phyloP scores from a whole-genome alignment of 495 filamentous ascomycete genomes.

The Stereocaulon alpinum region DNA sequence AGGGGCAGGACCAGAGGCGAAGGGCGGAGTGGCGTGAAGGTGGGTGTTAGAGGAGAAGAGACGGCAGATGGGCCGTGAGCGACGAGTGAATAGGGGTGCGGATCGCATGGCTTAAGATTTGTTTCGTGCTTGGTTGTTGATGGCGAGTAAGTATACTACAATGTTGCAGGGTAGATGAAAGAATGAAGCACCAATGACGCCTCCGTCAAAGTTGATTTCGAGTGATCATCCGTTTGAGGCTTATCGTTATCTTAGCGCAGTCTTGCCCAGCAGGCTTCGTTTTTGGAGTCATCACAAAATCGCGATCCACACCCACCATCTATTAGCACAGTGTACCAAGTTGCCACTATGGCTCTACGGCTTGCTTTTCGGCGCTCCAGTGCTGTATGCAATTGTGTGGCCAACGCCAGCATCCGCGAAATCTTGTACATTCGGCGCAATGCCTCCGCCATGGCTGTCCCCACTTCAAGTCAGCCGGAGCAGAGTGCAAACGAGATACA shows the following conservation, averaged over 20 bases:
- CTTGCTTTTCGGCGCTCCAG: not conserved
- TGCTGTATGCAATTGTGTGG: not conserved
- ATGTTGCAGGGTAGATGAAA: not conserved
- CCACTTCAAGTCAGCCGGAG: constrained; percentile 18
- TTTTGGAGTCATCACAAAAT: no score
- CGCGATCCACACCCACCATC: no score
- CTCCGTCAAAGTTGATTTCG: not conserved
- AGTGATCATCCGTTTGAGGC: no score
- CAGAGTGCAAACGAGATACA: constrained; percentile 9
- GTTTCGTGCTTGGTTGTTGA: no score
- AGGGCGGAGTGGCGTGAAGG: constrained; percentile 29
- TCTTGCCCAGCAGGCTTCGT: no score
- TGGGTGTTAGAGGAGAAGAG: constrained; percentile 24
- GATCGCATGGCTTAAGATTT: constrained; percentile 9
- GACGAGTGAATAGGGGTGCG: constrained; percentile 14
- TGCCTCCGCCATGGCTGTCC: constrained; percentile 24
- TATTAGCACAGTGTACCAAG: not conserved
- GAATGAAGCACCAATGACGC: not conserved
- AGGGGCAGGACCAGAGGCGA: constrained; percentile 52
- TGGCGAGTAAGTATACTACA: no score
- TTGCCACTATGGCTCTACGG: constrained; percentile 7
- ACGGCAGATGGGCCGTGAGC: constrained; percentile 17
- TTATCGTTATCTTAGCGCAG: no score
- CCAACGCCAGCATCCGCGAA: not conserved
- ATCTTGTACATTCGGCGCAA: constrained; percentile 2